Base-by-base conservation (phyloP, 768 basidiomycete species). In the Dioszegia aurantiaca region DNA sequence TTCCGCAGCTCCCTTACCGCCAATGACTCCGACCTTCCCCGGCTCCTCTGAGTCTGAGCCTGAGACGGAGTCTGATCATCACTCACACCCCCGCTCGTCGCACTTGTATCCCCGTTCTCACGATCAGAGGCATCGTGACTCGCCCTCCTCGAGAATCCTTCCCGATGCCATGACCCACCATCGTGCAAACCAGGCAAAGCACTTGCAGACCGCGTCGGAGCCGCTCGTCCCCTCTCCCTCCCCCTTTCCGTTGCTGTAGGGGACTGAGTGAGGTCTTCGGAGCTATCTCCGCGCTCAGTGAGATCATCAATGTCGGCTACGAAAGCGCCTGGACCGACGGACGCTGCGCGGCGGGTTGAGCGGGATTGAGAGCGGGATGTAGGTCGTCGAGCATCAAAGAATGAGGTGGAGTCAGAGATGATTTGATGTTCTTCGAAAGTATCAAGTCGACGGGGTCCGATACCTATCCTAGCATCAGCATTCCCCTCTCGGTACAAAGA, bases 381-480 rank as follows among this genome's bases (percentile, higher is more conserved):
- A 12, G 58, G 48, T 30, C 55, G 43, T 21, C 41, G 39, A 0
- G 88, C 87, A 48, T 81, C 81, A 75, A 92, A 95, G 74, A 88
- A 86, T 4, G 84, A 82, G 30, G 83, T 83, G 0, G 84, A 83
- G 14, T 86, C 83, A 36, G 85, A 85, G 67, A 89, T 86, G 28
- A 92, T 79, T 30, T 80, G 80, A 71, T 87, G 86, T 57, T 88
- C 86, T 73, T 97, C 93, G 11, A 81, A 83, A 16, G 89, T 81
- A 44, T 94, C 88, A 58, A 86, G 76, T 24, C 88, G 82, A 16
- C 86, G 81, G 21, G 86, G 83, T 58, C 89, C 90, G 52, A 88
- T 81, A 16, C 82, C 84, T 79, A 68, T 39, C 16, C 19, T 6
- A 39, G 26, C 21, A 21, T 28, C 4, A 27, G 33, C 28, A 5